Conservation (phyloP, 1,139 yeast species). For the Geotrichum macrosporum region DNA sequence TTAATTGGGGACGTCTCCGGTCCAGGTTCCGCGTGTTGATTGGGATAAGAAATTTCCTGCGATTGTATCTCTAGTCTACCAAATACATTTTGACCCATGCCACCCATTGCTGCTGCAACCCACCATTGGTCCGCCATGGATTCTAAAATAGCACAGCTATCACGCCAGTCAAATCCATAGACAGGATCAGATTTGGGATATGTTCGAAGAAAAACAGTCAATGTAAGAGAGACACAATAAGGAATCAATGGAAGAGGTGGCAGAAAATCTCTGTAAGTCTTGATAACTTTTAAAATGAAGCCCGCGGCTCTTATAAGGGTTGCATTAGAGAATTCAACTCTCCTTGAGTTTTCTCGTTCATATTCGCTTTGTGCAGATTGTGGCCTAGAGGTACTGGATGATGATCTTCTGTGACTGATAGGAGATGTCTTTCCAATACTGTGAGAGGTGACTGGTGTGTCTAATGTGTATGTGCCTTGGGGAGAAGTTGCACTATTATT, state of each 20-base stretch:
- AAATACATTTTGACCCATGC: conserved; percentile 38
- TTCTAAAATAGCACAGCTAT: conserved; percentile 33
- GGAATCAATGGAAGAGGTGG: conserved; percentile 38
- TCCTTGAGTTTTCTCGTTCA: conserved; percentile 1
- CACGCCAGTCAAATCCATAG: conserved; percentile 33
- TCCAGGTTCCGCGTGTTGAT: background rate
- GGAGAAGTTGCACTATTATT: conserved; percentile 6
- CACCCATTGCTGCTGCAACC: conserved; percentile 41
- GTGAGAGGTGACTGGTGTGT: conserved; percentile 9
- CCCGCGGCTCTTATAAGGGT: conserved; percentile 34
- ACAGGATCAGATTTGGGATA: conserved; percentile 33
- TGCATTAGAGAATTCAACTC: conserved; percentile 13
- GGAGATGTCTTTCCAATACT: background rate
- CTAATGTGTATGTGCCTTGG: conserved; percentile 10
- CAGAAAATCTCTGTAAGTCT: conserved; percentile 24
- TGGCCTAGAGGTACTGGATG: conserved; percentile 1
- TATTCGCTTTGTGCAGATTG: background rate
- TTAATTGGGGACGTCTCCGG: background rate
- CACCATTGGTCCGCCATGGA: conserved; percentile 37
- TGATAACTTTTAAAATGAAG: conserved; percentile 32
- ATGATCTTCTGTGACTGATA: conserved; percentile 2
- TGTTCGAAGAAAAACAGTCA: conserved; percentile 37
- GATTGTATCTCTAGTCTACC: conserved; percentile 28
- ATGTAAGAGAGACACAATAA: conserved; percentile 36
- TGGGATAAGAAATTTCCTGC: background rate